These are phyloP conservation scores for Tolypocladium capitatum DNA, from an alignment of 2,329 filamentous ascomycete genomes.

Conservation along the genomic window DNA sequence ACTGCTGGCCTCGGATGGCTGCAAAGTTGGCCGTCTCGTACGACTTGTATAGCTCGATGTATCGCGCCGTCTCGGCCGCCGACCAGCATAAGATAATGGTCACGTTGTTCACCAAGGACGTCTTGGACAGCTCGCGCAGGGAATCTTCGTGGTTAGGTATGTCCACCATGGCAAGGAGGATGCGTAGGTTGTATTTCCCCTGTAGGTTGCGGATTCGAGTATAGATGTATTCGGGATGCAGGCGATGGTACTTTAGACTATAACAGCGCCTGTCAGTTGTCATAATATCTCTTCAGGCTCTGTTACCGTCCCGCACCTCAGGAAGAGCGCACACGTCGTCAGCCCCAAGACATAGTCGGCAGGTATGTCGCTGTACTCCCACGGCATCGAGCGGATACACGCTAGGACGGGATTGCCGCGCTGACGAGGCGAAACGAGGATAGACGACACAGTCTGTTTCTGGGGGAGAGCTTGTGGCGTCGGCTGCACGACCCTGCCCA, in stretches of 20 bases:
- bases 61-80: constrained; percentile 81
- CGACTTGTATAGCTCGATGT: constrained; percentile 88
- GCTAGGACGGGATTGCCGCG: constrained; percentile 90
- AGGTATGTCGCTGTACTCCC: constrained; percentile 96
- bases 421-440: constrained; percentile 82
- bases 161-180: constrained; percentile 85
- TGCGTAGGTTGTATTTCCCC: constrained; percentile 73
- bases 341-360: constrained; percentile 82
- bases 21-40: constrained; percentile 74
- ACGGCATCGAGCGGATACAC: constrained; percentile 67
- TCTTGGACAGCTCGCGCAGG: constrained; percentile 82
- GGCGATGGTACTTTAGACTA: constrained; percentile 85
- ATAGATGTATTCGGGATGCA: constrained; percentile 97
- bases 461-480: constrained; percentile 74
- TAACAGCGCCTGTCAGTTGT: not conserved
- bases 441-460: constrained; percentile 53
- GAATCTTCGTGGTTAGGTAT: constrained; percentile 88
- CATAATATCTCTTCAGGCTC: not conserved
- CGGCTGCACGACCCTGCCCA: constrained; percentile 62
- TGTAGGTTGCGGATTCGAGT: constrained; percentile 75
- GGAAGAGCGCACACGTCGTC: constrained; percentile 82
- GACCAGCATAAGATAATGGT: constrained; percentile 92
- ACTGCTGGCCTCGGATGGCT: constrained; percentile 75
- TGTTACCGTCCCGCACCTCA: constrained; percentile 34
- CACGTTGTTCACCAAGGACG: constrained; percentile 80